Evolutionary conservation across 2,329 filamentous ascomycete species (phyloP).

Genomic region (Apiospora kogelbergensis): DNA sequence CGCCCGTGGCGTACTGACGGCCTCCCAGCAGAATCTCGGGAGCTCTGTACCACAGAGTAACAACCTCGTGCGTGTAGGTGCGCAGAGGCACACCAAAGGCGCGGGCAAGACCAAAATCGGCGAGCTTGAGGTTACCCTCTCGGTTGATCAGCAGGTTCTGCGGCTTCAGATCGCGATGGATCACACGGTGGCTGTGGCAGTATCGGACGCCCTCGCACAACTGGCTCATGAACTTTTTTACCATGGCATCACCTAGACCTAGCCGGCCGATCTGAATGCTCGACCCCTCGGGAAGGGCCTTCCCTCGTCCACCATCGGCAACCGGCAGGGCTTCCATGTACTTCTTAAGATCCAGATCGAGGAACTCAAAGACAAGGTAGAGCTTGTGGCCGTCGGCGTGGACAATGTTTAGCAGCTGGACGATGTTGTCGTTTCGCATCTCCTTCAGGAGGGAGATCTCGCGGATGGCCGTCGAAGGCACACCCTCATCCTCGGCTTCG

Average conservation of each 20-base stretch:
- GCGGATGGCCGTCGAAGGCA: conserved; percentile 88
- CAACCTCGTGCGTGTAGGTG: conserved; percentile 93
- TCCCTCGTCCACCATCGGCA: conserved; percentile 80
- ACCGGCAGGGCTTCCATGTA: conserved; percentile 92
- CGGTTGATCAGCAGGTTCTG: conserved; percentile 86
- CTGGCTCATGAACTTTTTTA: conserved; percentile 93
- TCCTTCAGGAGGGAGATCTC: conserved; percentile 94
- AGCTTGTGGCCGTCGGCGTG: conserved; percentile 94
- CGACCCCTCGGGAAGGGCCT: conserved; percentile 78
- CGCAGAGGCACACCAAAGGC: conserved; percentile 89
- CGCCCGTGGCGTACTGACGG: conserved; percentile 88
- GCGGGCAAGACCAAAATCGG: conserved; percentile 85
- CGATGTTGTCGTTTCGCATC: conserved; percentile 90
- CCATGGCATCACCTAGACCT: conserved; percentile 75
- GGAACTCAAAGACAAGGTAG: conserved; percentile 89
- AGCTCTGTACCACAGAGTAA: conserved; percentile 89
- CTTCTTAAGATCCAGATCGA: conserved; percentile 90
- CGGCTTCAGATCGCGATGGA: conserved; percentile 87
- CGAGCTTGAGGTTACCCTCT: conserved; percentile 86
- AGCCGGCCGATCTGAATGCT: conserved; percentile 63
- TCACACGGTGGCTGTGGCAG: conserved; percentile 83
- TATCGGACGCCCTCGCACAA: conserved; percentile 81
- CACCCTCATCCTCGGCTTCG: conserved; percentile 91
- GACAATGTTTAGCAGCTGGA: conserved; percentile 85
- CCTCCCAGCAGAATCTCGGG: conserved; percentile 90